Conservation (phyloP, 176 grass and related monocot genomes). For the Bromus sterilis region DNA sequence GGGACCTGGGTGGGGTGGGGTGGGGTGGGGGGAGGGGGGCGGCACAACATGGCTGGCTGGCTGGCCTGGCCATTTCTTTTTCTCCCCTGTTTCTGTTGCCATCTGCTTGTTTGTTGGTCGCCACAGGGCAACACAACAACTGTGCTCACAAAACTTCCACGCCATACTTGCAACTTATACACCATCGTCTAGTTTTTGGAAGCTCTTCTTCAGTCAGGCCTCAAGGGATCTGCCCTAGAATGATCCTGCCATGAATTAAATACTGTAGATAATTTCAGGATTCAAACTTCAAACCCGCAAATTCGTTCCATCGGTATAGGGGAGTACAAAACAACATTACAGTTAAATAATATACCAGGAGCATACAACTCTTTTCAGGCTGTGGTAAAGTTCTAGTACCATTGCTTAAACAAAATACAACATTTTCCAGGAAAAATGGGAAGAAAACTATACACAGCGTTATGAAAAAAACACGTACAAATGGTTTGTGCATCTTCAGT, state of each 20-base stretch:
- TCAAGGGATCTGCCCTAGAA: background rate
- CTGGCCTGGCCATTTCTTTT: slow-evolving; percentile 15
- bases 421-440: background rate
- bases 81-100: slow-evolving; percentile 30
- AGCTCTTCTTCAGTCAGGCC: background rate
- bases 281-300: background rate
- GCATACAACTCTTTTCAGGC: too few relatives aligned
- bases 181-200: background rate
- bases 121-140: background rate
- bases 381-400: background rate
- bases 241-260: background rate
- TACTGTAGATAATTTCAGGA: background rate
- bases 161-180: background rate
- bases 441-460: background rate
- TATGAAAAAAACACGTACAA: background rate
- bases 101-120: slow-evolving; percentile 10
- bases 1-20: background rate
- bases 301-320: background rate
- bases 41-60: background rate
- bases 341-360: background rate
- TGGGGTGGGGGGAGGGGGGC: background rate
- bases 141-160: slow-evolving; percentile 8
- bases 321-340: background rate
- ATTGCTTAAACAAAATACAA: background rate
- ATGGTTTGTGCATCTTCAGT: background rate